Conservation (phyloP, 306 rosid genomes). For the Rosa persica region DNA sequence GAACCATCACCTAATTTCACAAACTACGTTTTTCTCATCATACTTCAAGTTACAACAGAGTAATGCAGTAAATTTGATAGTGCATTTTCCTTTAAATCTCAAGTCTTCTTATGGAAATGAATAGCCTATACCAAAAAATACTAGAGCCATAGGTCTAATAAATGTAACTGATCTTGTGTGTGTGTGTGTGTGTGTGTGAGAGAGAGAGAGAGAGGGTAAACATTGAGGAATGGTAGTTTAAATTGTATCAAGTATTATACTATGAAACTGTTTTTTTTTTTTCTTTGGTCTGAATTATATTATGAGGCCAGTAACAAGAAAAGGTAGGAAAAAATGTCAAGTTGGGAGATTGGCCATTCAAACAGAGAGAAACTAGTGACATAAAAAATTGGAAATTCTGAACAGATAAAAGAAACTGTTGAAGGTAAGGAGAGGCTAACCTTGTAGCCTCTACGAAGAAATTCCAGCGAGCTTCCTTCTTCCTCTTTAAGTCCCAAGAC, state of each 20-base stretch:
- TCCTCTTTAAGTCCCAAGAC: slow-evolving; percentile 94
- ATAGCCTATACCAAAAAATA: neutral
- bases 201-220: neutral
- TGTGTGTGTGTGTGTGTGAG: too few species aligned
- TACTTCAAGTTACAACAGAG: neutral
- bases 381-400: neutral
- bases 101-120: neutral
- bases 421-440: slow-evolving; percentile 36
- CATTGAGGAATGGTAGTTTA: neutral
- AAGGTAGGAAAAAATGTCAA: neutral
- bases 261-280: neutral
- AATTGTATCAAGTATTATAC: neutral
- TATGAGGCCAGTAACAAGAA: neutral
- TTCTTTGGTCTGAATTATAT: neutral
- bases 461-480: slow-evolving; percentile 87
- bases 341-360: neutral
- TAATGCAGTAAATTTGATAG: neutral
- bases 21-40: neutral
- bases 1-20: neutral
- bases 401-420: slow-evolving; percentile 19
- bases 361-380: neutral
- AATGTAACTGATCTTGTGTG: neutral
- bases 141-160: neutral
- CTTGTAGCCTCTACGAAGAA: slow-evolving; percentile 97
- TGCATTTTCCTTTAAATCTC: neutral